Percentiles rank a stretch among this genome's conserved stretches.
Evolutionary conservation across 108 stramenopile genomes (phyloP).

Genomic region (Epipyxis sp.): DNA sequence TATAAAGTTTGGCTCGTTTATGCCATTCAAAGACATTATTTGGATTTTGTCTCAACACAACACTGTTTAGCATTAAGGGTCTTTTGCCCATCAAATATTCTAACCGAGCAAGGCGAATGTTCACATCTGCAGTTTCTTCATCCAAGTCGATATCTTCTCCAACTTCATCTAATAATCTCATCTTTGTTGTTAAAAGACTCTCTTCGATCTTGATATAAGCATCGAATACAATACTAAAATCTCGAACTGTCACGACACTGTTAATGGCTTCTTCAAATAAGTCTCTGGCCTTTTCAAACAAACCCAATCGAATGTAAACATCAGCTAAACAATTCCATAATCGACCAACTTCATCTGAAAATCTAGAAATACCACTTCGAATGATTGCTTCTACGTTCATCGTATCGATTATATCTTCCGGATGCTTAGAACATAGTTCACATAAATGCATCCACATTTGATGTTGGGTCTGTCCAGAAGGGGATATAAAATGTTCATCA

Average conservation of each 20-base stretch:
- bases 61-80: slow-evolving; percentile 83
- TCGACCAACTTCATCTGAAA: slow-evolving; percentile 83
- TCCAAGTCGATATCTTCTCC: slow-evolving; percentile 44
- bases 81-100: slow-evolving; percentile 86
- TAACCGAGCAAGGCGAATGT: slow-evolving; percentile 83
- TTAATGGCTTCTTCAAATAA: slow-evolving; percentile 93
- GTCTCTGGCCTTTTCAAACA: slow-evolving; percentile 87
- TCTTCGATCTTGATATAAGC: slow-evolving; percentile 94
- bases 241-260: slow-evolving; percentile 71
- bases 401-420: slow-evolving; percentile 58
- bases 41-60: slow-evolving; percentile 92
- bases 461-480: slow-evolving; percentile 68
- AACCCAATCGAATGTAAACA: slow-evolving; percentile 84
- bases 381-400: slow-evolving; percentile 76
- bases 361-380: slow-evolving; percentile 69
- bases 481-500: slow-evolving; percentile 63
- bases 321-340: slow-evolving; percentile 83
- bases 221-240: slow-evolving; percentile 93
- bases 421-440: slow-evolving; percentile 78
- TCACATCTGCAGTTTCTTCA: slow-evolving; percentile 60
- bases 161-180: slow-evolving; percentile 68
- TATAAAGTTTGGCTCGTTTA: slow-evolving; percentile 76
- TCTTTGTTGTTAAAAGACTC: slow-evolving; percentile 80
- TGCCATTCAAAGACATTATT: slow-evolving; percentile 93
- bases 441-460: slow-evolving; percentile 91